Conservation (phyloP, 495 filamentous ascomycete genomes). For the Podospora fimiseda region DNA sequence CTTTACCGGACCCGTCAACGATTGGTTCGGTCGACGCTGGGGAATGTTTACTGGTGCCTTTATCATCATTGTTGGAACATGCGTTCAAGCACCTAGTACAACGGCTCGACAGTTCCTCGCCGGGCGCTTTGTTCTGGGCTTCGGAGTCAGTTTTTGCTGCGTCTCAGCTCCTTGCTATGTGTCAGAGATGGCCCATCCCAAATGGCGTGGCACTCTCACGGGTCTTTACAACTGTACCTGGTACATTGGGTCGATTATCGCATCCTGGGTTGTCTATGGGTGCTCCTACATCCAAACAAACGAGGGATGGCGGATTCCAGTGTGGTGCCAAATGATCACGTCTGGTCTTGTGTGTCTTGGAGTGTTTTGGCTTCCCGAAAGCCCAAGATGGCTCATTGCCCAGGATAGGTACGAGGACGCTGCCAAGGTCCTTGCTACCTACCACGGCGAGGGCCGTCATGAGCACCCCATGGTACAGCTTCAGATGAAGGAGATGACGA, state of each 20-base stretch:
- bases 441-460: conserved; percentile 44
- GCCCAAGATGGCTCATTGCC: conserved; percentile 33
- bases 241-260: conserved; percentile 28
- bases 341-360: conserved; percentile 28
- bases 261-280: conserved; percentile 27
- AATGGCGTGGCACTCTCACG: conserved; percentile 58
- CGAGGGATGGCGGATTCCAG: conserved; percentile 30
- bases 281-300: conserved; percentile 17
- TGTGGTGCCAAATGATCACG: conserved; percentile 34
- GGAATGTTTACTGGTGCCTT: conserved; percentile 59
- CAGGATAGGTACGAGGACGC: conserved; percentile 46
- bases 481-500: conserved; percentile 52
- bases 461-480: conserved; percentile 49
- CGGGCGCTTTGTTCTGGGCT: conserved; percentile 71
- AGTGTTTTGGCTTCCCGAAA: conserved; percentile 32
- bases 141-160: conserved; percentile 61
- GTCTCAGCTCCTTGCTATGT: conserved; percentile 70
- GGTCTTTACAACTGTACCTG: conserved; percentile 33
- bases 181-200: conserved; percentile 67
- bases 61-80: conserved; percentile 56
- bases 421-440: conserved; percentile 44
- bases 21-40: conserved; percentile 51
- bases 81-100: conserved; percentile 42
- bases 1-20: conserved; percentile 45
- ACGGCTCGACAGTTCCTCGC: conserved; percentile 52